Base-by-base conservation (phyloP, 345 rosid species). In the Populus pruinosa region DNA sequence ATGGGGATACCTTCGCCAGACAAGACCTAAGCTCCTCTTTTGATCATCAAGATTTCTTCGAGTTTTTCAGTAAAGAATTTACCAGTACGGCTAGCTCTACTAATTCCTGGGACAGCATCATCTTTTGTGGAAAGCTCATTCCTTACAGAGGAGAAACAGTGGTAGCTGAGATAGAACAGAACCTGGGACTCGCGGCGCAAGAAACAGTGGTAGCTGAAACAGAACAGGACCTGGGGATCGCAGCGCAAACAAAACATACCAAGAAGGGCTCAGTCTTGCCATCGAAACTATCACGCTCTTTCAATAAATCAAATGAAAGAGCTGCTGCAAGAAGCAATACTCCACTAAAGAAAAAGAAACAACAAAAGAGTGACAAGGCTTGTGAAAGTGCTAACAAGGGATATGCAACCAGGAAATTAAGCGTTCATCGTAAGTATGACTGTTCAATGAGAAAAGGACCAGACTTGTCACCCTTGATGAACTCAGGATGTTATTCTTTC, bases 91-190 rank as follows among this genome's bases (percentile, higher is more conserved):
- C 73, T 4, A 73, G 83, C 11, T 63, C 91, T 41, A 6, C 8
- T n/a, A 41, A 72, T 44, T 72, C 72, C 9, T 63, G 67, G 50
- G 80, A 82, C 9, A 79, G 29, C 76, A 74, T 86, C 81, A 65
- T 90, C 63, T 90, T 90, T 43, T 90, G 91, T 17, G 93, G 93
- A 11, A 90, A 88, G 73, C 70, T 86, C 47, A 90, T 88, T 56
- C 78, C 83, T 23, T 67, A 33, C 64, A 86, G 49, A 71, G 80
- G 75, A 49, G 81, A 72, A 11, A 16, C 43, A 0, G 16, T 23
- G 6, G 39, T 2, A 1, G 16, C 31, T 0, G 67, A 8, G 8
- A 53, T 50, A 21, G 11, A 56, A n/a, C 29, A 16, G 41, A 18
- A 12, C 71, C 21, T 18, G 23, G 36, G 21, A 55, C 21, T 55